Percentiles rank a stretch among this genome's conserved stretches.
Conservation (phyloP, 106 monocot species). For the Chionographis japonica region DNA sequence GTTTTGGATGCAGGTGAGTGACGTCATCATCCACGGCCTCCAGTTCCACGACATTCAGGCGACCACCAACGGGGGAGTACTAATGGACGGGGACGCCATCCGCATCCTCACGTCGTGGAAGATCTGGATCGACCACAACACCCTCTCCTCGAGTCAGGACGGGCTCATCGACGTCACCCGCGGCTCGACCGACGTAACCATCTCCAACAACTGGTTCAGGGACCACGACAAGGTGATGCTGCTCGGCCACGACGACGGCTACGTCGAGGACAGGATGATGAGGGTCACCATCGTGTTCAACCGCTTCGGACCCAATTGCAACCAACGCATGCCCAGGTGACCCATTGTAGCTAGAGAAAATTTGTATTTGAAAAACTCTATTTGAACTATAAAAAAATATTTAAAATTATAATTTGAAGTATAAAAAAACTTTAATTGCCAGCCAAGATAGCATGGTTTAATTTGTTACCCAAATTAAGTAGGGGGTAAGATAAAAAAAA, state of each 20-base stretch:
- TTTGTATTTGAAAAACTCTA: too few relatives aligned
- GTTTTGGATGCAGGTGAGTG: constrained; percentile 27
- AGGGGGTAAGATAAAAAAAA: too few relatives aligned
- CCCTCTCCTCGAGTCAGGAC: constrained; percentile 51
- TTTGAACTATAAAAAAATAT: too few relatives aligned
- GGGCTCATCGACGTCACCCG: constrained; percentile 75
- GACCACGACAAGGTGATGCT: constrained; percentile 87
- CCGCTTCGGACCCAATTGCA: constrained; percentile 63
- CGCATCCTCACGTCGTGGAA: constrained; percentile 40
- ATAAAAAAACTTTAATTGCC: too few relatives aligned
- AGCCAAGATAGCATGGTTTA: too few relatives aligned
- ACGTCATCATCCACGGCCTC: constrained; percentile 78
- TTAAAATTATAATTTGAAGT: too few relatives aligned
- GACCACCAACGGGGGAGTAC: constrained; percentile 20
- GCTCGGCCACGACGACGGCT: constrained; percentile 61
- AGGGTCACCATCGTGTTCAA: constrained; percentile 54
- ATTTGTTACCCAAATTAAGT: too few relatives aligned
- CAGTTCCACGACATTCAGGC: constrained; percentile 38
- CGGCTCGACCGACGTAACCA: constrained; percentile 59
- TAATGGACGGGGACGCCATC: constrained; percentile 64
- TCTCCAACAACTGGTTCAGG: constrained; percentile 88
- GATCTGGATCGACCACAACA: constrained; percentile 89
- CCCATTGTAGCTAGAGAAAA: too few relatives aligned
- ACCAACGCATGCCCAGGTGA: constrained; percentile 66
- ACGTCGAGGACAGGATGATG: constrained; percentile 39